Percentiles rank a stretch among this genome's conserved stretches.
These are phyloP conservation scores for Botryotinia globosa DNA, from an alignment of 2,329 filamentous ascomycete species.

Conservation along the genomic window DNA sequence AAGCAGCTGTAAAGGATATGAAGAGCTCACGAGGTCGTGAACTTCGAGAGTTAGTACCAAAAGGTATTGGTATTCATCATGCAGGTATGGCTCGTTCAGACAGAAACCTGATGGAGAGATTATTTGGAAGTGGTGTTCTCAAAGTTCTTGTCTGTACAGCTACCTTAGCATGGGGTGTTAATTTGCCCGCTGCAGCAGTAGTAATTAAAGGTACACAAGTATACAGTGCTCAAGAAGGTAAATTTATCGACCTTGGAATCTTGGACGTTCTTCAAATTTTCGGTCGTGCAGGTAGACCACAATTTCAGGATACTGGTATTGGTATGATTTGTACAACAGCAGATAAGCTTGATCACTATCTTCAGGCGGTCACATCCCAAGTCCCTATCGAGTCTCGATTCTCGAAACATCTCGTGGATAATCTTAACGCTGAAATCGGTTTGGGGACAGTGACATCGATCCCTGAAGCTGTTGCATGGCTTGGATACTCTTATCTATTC, in stretches of 20 bases:
- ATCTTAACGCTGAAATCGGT: slow-evolving; percentile 91
- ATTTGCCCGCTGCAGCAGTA: slow-evolving; percentile 92
- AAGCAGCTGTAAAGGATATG: slow-evolving; percentile 77
- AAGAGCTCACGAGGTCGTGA: slow-evolving; percentile 83
- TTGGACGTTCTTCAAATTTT: slow-evolving; percentile 97
- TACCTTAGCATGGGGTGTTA: slow-evolving; percentile 97
- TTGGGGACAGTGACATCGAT: slow-evolving; percentile 94
- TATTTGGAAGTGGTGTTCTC: slow-evolving; percentile 88
- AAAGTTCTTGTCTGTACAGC: slow-evolving; percentile 98
- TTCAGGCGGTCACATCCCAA: slow-evolving; percentile 90
- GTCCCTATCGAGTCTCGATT: slow-evolving; percentile 97
- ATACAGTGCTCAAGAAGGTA: slow-evolving; percentile 93
- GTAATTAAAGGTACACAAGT: slow-evolving; percentile 74
- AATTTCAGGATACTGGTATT: slow-evolving; percentile 96
- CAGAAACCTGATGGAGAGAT: slow-evolving; percentile 88
- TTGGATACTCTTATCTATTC: slow-evolving; percentile 96
- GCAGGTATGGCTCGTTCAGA: slow-evolving; percentile 95
- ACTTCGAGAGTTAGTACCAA: slow-evolving; percentile 81
- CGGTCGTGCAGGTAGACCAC: slow-evolving; percentile 93
- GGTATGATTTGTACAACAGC: slow-evolving; percentile 97
- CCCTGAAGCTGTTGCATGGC: slow-evolving; percentile 90
- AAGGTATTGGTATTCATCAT: slow-evolving; percentile 93
- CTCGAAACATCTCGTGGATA: slow-evolving; percentile 90
- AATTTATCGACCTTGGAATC: slow-evolving; percentile 94
- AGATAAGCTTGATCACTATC: slow-evolving; percentile 89